Base-by-base conservation (phyloP, 306 rosid species). In the Cucumis hystrix region DNA sequence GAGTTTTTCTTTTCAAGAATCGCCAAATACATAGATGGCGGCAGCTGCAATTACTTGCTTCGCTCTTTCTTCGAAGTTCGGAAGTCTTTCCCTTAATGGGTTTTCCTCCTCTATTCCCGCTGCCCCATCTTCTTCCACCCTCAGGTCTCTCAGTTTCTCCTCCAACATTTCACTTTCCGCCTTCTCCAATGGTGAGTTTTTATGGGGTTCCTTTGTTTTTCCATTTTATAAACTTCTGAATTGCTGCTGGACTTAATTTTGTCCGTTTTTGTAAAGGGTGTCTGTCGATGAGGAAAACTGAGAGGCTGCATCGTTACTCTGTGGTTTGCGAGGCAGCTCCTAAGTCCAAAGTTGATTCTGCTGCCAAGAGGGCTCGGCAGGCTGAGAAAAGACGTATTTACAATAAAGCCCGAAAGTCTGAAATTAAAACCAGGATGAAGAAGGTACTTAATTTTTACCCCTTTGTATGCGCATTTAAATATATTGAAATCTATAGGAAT, bases 351-450 rank as follows among this genome's bases (percentile, higher is more conserved):
- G 83, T 87, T n/a, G 98, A 96, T 79, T 96, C 98, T 6, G 99
- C 97, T 2, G 82, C 79, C 20, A 92, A 96, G 92, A 92, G 97
- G 82, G 88, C 89, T 61, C 92, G 93, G 13, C 92, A 91, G 78
- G 90, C 99, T 2, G 98, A 96, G 89, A 92, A 88, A 75, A 90
- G 93, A 78, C 88, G 99, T 70, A 0, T 89, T 82, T 92, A 89
- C 82, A 88, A 96, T 85, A 96, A 87, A 81, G 83, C 98, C 20
- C 83, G 83, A 14, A 96, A 96, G 80, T 92, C 97, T 7, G 97
- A 95, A 85, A 67, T 92, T 64, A 91, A 69, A 84, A 95, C 98
- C 54, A 87, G 98, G 35, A 89, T 89, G 81, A 95, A 81, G 88
- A 95, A 89, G 97, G 99, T 95, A 75, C n/a, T 12, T 51, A 25